A percentile compares a stretch with the other conserved stretches of the same genome.
Evolutionary conservation across 1,284 basidiomycete species (phyloP).

Genomic region (Phellinidium pouzarii): DNA sequence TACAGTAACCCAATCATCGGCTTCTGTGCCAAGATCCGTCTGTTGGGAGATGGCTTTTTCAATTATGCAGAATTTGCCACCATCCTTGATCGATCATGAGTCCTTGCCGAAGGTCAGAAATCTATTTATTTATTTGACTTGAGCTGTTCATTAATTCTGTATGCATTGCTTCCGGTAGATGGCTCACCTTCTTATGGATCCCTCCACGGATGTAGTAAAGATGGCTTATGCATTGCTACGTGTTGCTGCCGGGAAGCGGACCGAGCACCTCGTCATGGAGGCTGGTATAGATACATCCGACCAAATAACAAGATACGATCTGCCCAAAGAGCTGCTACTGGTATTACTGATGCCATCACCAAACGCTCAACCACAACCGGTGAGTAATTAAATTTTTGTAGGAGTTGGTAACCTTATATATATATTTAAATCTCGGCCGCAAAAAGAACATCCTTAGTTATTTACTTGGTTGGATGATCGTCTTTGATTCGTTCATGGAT

Average conservation of each 20-base stretch:
- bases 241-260: constrained; percentile 58
- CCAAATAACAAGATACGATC: constrained; percentile 38
- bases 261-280: constrained; percentile 79
- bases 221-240: constrained; percentile 65
- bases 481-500: constrained; percentile 82
- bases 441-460: constrained; percentile 49
- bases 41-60: constrained; percentile 65
- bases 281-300: constrained; percentile 65
- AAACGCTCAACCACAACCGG: constrained; percentile 3
- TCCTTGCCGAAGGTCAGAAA: constrained; percentile 54
- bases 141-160: not conserved
- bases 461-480: constrained; percentile 86
- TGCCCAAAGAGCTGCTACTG: constrained; percentile 63
- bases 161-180: constrained; percentile 40
- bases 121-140: not conserved
- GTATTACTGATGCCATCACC: constrained; percentile 44
- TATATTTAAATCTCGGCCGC: constrained; percentile 16
- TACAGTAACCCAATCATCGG: constrained; percentile 20
- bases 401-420: too few relatives aligned
- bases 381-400: constrained; percentile 17
- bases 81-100: constrained; percentile 54
- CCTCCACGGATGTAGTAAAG: constrained; percentile 59
- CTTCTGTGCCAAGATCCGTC: constrained; percentile 55
- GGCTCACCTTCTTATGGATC: constrained; percentile 65
- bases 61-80: constrained; percentile 61